Conservation (phyloP, 2,329 filamentous ascomycete species). For the Aspergillus tubingensis region DNA sequence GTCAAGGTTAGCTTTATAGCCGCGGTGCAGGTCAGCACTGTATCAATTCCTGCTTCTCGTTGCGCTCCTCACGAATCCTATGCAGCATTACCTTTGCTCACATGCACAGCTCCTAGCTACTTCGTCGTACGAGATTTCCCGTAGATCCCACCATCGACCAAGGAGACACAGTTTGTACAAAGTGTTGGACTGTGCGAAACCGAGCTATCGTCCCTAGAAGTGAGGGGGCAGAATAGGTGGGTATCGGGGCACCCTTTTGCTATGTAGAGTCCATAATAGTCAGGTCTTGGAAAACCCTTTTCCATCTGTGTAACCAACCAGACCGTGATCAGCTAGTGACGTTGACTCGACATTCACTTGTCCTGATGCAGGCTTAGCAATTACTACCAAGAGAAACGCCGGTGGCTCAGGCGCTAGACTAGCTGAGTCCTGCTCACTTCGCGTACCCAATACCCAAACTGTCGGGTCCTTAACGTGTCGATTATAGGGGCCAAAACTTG, state of each 20-base stretch:
- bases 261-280: neutral
- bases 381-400: neutral
- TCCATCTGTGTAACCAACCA: neutral
- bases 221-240: neutral
- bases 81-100: too few species aligned
- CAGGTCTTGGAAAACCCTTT: neutral
- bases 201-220: neutral
- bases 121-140: neutral
- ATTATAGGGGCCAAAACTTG: neutral
- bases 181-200: conserved; percentile 7
- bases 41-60: neutral
- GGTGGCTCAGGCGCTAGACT: neutral
- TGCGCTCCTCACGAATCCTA: neutral
- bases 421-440: neutral
- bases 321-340: conserved; percentile 1
- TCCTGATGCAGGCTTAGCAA: neutral
- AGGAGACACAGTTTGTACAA: neutral
- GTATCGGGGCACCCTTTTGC: neutral
- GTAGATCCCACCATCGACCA: neutral
- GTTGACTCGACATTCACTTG: neutral
- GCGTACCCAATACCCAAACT: neutral
- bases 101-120: neutral
- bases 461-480: neutral
- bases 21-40: neutral
- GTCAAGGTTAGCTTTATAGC: neutral